Evolutionary conservation across 139 green algal species (phyloP).

Genomic region (Medakamo hakoo): DNA sequence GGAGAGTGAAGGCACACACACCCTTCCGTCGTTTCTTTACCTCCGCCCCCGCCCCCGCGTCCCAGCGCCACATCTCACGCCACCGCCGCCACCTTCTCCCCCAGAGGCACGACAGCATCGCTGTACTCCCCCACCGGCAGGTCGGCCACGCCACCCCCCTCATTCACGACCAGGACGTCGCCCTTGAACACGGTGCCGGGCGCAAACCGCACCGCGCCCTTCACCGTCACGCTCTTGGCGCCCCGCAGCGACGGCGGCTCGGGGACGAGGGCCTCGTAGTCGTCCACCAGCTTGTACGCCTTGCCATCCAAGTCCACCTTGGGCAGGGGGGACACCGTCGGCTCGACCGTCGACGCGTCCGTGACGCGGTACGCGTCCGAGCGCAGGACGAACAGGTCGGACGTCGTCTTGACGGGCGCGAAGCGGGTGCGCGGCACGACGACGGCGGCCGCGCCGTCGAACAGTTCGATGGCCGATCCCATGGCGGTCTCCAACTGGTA

Average conservation of each 20-base stretch:
- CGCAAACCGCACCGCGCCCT: constrained; percentile 45
- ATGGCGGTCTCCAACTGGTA: constrained; percentile 88
- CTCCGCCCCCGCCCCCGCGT: too few relatives aligned
- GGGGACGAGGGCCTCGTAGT: constrained; percentile 44
- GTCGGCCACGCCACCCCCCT: neutral
- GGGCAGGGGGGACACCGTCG: constrained; percentile 25
- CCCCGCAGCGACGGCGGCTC: constrained; percentile 36
- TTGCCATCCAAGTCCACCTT: constrained; percentile 37
- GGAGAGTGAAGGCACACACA: too few relatives aligned
- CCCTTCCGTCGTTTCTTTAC: too few relatives aligned
- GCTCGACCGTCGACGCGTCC: constrained; percentile 45
- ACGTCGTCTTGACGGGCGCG: constrained; percentile 86
- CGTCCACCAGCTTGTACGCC: constrained; percentile 55
- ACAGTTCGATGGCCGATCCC: constrained; percentile 82
- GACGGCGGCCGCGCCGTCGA: constrained; percentile 59
- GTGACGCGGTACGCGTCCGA: constrained; percentile 39
- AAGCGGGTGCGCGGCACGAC: constrained; percentile 77
- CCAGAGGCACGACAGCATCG: neutral
- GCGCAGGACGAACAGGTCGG: constrained; percentile 73
- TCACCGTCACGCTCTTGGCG: constrained; percentile 47
- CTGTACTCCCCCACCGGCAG: neutral
- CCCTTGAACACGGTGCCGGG: constrained; percentile 27
- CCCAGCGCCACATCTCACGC: neutral
- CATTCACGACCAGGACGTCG: constrained; percentile 32
- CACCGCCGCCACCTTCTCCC: neutral